These are phyloP conservation scores for Bryoerythrophyllum caledonicum DNA, from an alignment of 225 moss, liverwort and hornwort genomes.

Conservation along the genomic window DNA sequence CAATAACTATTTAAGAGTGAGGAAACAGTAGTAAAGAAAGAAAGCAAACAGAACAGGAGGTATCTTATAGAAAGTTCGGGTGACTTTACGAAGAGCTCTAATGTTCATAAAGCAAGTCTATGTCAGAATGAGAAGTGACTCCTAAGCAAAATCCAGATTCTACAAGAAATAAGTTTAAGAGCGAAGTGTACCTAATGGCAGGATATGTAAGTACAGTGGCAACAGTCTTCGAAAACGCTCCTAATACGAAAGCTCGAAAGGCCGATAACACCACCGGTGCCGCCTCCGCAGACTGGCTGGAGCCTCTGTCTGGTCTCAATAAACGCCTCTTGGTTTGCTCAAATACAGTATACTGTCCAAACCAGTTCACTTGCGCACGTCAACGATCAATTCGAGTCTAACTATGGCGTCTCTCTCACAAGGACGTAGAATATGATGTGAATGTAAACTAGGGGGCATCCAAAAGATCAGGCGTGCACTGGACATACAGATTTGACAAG, in stretches of 20 bases:
- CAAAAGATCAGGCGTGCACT: not conserved
- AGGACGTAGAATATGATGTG: not conserved
- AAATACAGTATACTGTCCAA: constrained; percentile 71
- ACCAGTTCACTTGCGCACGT: constrained; percentile 2
- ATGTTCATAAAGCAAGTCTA: not conserved
- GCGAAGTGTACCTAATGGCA: constrained; percentile 58
- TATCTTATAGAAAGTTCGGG: too few species aligned
- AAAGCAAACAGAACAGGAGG: too few species aligned
- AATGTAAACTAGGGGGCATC: not conserved
- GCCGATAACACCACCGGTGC: constrained; percentile 60
- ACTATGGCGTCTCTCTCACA: not conserved
- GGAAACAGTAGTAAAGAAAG: too few species aligned
- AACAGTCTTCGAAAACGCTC: constrained; percentile 72
- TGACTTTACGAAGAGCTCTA: too few species aligned
- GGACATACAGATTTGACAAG: not conserved
- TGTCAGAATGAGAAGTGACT: not conserved
- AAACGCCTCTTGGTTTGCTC: constrained; percentile 76
- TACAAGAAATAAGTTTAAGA: not conserved
- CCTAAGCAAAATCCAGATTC: not conserved
- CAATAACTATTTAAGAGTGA: too few species aligned
- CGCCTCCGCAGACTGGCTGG: constrained; percentile 22
- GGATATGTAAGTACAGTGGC: constrained; percentile 76
- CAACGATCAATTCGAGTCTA: not conserved
- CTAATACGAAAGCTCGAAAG: constrained; percentile 61
- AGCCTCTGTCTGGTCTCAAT: constrained; percentile 30